Base-by-base conservation (phyloP, 2,329 filamentous ascomycete genomes). In the Nemania diffusa region DNA sequence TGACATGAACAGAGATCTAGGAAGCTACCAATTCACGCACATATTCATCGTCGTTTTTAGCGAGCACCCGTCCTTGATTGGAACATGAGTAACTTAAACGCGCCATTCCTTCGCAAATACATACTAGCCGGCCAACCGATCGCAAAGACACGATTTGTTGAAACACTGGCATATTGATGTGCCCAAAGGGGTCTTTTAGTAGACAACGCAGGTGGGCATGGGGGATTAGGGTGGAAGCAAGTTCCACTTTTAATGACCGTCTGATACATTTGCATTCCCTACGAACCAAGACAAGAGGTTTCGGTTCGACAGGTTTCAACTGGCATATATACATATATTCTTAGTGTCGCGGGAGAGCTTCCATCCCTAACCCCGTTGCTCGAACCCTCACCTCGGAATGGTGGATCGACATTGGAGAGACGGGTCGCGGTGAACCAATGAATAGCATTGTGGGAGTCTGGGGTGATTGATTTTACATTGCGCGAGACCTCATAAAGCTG, bases 371-470 rank as follows among this genome's bases (percentile, higher is more conserved):
- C 32, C 13, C 15, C 15, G 37, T 32, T n/a, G n/a, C 50, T 34
- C 2, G 2, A 51, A 5, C 22, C 22, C 9, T 55, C 13, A 6
- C 6, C n/a, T 2, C 22, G 8, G n/a, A 53, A 53, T 5, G 22
- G 57, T 20, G 50, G 29, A 32, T 53, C 20, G 17, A 34, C 44
- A 17, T 27, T 15, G 26, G 34, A 15, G 56, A 42, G 13, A 37
- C 17, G 34, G n/a, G 15, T 17, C 42, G 27, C 22, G 46, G 57
- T 32, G 46, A 50, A 68, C 59, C 40, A 65, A 27, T 52, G 50
- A 62, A 56, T 58, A 51, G 64, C 59, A 64, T 67, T 53, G 34
- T 46, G 58, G 63, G 67, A 69, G 63, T 66, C 44, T 60, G 64
- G 67, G 26, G 50, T 60, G 34, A 50, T 61, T 63, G 8, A 40